Evolutionary conservation across 2,329 filamentous ascomycete genomes (phyloP).

Genomic region (Microthyrium microscopicum): DNA sequence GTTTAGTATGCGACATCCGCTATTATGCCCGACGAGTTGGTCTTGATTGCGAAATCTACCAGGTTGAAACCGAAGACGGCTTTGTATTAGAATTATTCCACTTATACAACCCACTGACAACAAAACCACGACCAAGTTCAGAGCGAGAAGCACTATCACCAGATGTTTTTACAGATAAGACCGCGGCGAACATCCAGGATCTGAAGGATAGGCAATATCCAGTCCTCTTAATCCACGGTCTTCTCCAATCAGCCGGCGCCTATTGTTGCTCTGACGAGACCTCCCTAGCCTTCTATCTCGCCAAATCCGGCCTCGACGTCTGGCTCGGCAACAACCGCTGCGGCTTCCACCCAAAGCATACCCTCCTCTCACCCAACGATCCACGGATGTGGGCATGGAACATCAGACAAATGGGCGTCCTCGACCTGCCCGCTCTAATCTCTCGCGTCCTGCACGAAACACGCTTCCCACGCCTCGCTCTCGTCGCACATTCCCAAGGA

Average conservation of each 20-base stretch:
- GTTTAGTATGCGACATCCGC: conserved; percentile 57
- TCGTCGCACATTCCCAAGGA: conserved; percentile 80
- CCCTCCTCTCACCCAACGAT: conserved; percentile 51
- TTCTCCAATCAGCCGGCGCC: conserved; percentile 74
- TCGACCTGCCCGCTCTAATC: conserved; percentile 69
- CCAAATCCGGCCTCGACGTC: conserved; percentile 83
- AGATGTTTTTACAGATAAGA: conserved; percentile 34
- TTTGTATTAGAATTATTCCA: conserved; percentile 86
- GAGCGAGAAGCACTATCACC: conserved; percentile 41
- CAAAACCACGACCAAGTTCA: conserved; percentile 33
- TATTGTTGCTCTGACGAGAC: conserved; percentile 85
- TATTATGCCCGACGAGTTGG: conserved; percentile 84
- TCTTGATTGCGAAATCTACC: conserved; percentile 65
- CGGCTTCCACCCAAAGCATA: conserved; percentile 65
- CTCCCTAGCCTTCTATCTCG: conserved; percentile 79
- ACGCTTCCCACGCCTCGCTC: conserved; percentile 63
- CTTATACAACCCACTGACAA: conserved; percentile 67
- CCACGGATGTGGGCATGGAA: conserved; percentile 97
- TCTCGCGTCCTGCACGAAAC: conserved; percentile 70
- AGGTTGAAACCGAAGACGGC: conserved; percentile 84
- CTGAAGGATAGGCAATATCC: conserved; percentile 49
- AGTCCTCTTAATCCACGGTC: conserved; percentile 71
- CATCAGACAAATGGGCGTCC: conserved; percentile 80
- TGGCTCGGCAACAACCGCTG: conserved; percentile 93
- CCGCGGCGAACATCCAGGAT: too few relatives aligned